Percentiles rank a stretch among this genome's conserved stretches.
Conservation (phyloP, 208 protist species). For the Crithidia acanthocephali region DNA sequence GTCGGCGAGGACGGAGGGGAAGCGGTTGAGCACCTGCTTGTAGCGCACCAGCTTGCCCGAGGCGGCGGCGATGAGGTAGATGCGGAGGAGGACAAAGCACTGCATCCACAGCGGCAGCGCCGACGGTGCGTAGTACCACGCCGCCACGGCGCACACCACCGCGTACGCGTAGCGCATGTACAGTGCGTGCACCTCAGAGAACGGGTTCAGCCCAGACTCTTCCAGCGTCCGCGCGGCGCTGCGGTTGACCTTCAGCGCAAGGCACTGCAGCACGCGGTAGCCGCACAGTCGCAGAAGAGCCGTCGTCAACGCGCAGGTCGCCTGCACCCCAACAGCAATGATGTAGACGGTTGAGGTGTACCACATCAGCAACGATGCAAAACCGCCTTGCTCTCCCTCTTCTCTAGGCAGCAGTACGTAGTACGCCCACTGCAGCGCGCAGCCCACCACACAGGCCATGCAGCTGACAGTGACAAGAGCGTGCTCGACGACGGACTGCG, state of each 20-base stretch:
- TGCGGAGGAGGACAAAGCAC: slow-evolving; percentile 45
- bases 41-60: slow-evolving; percentile 41
- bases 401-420: slow-evolving; percentile 43
- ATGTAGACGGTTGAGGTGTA: slow-evolving; percentile 54
- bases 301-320: slow-evolving; percentile 17
- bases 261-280: slow-evolving; percentile 29
- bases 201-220: slow-evolving; percentile 51
- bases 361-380: slow-evolving; percentile 41
- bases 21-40: slow-evolving; percentile 45
- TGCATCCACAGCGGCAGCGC: slow-evolving; percentile 49
- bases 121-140: slow-evolving; percentile 53
- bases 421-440: slow-evolving; percentile 72
- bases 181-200: slow-evolving; percentile 56
- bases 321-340: slow-evolving; percentile 30
- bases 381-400: slow-evolving; percentile 18
- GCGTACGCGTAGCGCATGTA: slow-evolving; percentile 32
- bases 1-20: slow-evolving; percentile 48
- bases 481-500: slow-evolving; percentile 26
- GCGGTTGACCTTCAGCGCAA: slow-evolving; percentile 7
- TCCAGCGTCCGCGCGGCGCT: slow-evolving; percentile 19
- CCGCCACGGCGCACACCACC: slow-evolving; percentile 31
- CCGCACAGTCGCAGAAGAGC: slow-evolving; percentile 34
- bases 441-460: slow-evolving; percentile 16
- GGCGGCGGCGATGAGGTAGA: slow-evolving; percentile 39
- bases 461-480: background rate